phyloP scores from a whole-genome alignment of 2,329 filamentous ascomycete genomes.

The Beauveria sp. region DNA sequence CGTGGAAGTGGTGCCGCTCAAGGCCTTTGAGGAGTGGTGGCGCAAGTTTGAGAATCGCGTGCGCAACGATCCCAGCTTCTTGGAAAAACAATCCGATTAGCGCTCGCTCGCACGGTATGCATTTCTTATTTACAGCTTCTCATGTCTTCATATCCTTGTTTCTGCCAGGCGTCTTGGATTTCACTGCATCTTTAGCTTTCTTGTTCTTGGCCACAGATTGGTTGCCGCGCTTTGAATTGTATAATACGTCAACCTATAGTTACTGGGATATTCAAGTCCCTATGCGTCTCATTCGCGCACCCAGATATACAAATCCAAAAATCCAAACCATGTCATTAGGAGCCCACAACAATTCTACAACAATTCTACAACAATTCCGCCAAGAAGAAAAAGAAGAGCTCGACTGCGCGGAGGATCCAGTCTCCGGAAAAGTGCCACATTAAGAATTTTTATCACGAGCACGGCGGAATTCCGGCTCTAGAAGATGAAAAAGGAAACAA shows the following conservation, averaged over 20 bases:
- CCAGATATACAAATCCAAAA: conserved; percentile 1
- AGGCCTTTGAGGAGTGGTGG: conserved; percentile 97
- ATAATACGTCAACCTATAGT: conserved; percentile 3
- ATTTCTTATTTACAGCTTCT: not conserved
- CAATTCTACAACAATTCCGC: not conserved
- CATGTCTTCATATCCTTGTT: not conserved
- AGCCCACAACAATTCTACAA: not conserved
- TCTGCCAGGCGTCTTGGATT: not conserved
- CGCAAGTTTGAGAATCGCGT: conserved; percentile 85
- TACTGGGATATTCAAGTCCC: not conserved
- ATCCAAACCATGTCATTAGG: not conserved
- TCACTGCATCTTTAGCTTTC: not conserved
- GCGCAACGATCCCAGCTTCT: conserved; percentile 76
- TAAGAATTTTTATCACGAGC: not conserved
- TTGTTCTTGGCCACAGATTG: not conserved
- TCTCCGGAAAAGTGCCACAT: not conserved
- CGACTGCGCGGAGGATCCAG: too few species aligned
- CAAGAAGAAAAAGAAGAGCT: not conserved
- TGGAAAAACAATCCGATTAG: conserved; percentile 53
- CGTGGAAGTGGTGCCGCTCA: conserved; percentile 84
- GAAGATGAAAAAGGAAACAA: not conserved
- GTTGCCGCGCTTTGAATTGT: not conserved
- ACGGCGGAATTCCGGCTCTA: not conserved
- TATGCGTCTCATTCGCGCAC: not conserved
- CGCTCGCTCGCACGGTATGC: too few species aligned